Evolutionary conservation across 371 early-diverging fungal species (phyloP).

Genomic region (Chytridiales sp.): DNA sequence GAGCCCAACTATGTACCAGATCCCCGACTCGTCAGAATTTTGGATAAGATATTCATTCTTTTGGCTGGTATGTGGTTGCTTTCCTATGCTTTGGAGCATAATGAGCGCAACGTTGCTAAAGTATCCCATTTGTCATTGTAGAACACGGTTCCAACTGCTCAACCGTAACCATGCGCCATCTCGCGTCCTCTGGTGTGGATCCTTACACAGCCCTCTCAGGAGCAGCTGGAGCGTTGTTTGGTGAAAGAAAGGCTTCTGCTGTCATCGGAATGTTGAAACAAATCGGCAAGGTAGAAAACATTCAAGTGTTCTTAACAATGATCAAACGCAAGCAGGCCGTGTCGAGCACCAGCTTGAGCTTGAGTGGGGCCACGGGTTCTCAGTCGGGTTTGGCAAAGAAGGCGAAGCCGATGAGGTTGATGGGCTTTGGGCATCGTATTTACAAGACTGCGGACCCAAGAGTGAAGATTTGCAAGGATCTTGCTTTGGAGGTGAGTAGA

Average conservation of each 20-base stretch:
- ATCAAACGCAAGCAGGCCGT: slow-evolving; percentile 48
- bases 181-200: slow-evolving; percentile 56
- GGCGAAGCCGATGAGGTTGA: slow-evolving; percentile 35
- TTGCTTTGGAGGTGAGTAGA: slow-evolving; percentile 60
- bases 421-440: slow-evolving; percentile 54
- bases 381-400: background rate
- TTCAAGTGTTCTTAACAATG: slow-evolving; percentile 49
- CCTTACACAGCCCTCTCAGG: slow-evolving; percentile 55
- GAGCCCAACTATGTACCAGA: slow-evolving; percentile 58
- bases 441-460: slow-evolving; percentile 62
- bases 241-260: slow-evolving; percentile 58
- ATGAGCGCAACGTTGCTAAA: background rate
- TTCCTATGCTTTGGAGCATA: too few species aligned
- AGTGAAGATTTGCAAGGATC: slow-evolving; percentile 45
- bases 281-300: slow-evolving; percentile 52
- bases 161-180: slow-evolving; percentile 64
- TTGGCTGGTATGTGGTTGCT: slow-evolving; percentile 42
- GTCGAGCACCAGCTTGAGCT: slow-evolving; percentile 37
- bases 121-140: background rate
- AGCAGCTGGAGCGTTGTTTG: slow-evolving; percentile 51
- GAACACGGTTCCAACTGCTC: slow-evolving; percentile 50
- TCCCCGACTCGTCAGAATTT: slow-evolving; percentile 49
- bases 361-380: slow-evolving; percentile 33
- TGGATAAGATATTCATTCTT: slow-evolving; percentile 62
- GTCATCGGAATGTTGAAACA: slow-evolving; percentile 58